Base-by-base conservation (phyloP, 495 filamentous ascomycete species). In the Penicillium bovifimosum region DNA sequence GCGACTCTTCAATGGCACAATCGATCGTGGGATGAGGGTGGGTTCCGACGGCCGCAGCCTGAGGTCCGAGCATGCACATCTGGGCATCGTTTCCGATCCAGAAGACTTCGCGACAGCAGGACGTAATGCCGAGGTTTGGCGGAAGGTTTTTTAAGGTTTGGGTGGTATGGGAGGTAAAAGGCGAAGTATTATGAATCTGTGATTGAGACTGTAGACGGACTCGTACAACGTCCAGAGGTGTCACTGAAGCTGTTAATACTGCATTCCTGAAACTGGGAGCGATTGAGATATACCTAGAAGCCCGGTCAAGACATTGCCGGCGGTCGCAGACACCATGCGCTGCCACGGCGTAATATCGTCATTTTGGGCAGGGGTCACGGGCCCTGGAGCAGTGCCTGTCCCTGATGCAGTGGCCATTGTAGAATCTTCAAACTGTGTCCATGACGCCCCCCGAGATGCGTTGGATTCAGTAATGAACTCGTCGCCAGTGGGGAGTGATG, bases 81-180 rank as follows among this genome's bases (percentile, higher is more conserved):
- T 88, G 83, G 13, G 86, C 76, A 65, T 86, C 86, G 62, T 95
- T 93, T 61, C 87, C 90, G 53, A 91, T 80, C 81, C 93, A 98
- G 72, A 98, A 97, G 32, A 97, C 91, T 71, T 98, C 93, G 47
- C 93, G 84, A 63, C 93, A 98, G 70, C 93, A 98, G 28, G 91
- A 82, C 6, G 95, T 96, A 32, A 97, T 90, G 55, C 93, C 95
- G 35, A 97, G 84, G 58, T 89, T 88, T 4, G 76, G 82, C 51
- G 74, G 87, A 45, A 84, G 70, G 47, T 84, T 80, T 39, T 81
- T 82, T 66, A 91, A 85, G 41, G 80, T 70, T 35, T 73, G 72
- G 8, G 73, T 69, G 9, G 71, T 76, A 53, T 81, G 69, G 35
- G 65, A 78, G 69, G 61, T 77, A 62, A 66, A 71, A 27, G 60